A percentile compares a stretch with the other conserved stretches of the same genome.
These are phyloP conservation scores for Penicillium corylophilum DNA, from an alignment of 2,329 filamentous ascomycete species.

Conservation along the genomic window DNA sequence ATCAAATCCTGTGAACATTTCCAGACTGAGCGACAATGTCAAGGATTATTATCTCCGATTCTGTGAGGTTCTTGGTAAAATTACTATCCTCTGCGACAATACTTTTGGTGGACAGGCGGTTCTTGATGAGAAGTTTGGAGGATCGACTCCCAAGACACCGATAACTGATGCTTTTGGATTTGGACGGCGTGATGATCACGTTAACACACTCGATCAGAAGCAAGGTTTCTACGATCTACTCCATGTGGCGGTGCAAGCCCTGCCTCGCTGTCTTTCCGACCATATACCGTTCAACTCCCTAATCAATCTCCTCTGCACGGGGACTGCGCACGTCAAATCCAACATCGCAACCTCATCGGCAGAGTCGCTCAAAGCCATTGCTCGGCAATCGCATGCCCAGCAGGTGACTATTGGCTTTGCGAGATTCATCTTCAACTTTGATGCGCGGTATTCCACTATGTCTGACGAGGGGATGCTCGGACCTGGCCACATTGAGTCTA, in stretches of 20 bases:
- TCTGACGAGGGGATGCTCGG: constrained; percentile 96
- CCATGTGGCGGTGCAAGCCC: constrained; percentile 90
- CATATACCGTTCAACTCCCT: constrained; percentile 91
- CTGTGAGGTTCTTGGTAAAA: constrained; percentile 91
- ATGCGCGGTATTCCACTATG: constrained; percentile 95
- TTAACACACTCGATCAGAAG: constrained; percentile 73
- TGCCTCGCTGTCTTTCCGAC: constrained; percentile 88
- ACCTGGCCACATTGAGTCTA: constrained; percentile 90
- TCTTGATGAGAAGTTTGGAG: constrained; percentile 89
- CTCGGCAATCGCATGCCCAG: constrained; percentile 86
- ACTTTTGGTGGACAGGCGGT: constrained; percentile 95
- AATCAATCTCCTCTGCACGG: constrained; percentile 92
- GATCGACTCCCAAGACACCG: constrained; percentile 86
- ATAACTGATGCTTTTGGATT: constrained; percentile 95
- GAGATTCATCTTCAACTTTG: constrained; percentile 97
- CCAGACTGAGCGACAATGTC: constrained; percentile 69
- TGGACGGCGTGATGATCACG: constrained; percentile 74
- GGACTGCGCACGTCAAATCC: constrained; percentile 89
- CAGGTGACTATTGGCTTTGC: constrained; percentile 96
- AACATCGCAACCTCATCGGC: constrained; percentile 92
- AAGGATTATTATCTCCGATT: constrained; percentile 87
- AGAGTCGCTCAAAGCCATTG: constrained; percentile 91
- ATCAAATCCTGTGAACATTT: constrained; percentile 56
- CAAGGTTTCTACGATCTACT: constrained; percentile 94
- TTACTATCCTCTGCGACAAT: constrained; percentile 94